Evolutionary conservation across 2,329 filamentous ascomycete species (phyloP), one percentile per base, ranked within the genome.

Genomic region (Curvularia sp.): DNA sequence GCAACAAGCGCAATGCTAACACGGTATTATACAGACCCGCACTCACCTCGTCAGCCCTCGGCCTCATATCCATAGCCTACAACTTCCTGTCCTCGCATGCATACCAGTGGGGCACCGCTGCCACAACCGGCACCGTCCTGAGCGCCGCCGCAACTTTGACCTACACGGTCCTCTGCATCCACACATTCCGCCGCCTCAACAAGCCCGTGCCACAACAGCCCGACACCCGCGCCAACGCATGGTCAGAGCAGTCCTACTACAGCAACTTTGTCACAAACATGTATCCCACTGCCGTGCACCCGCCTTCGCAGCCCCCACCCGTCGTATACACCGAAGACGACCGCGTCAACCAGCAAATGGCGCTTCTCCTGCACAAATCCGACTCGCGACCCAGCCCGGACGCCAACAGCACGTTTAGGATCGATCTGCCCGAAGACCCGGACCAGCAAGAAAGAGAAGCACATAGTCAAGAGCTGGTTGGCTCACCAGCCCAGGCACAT

Each of bases 261-360:
- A 67, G 69, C 32, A 81, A 82, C 66, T 81, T 78, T 65, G 68
- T 78, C 51, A 71, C 73, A 15, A 82, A 82, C 68, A 81, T 81
- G 79, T 81, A 80, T 56, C 80, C 80, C 0, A 70, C 74, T 8
- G 69, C 74, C 36, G 38, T 65, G 13, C 68, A 63, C 48, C 64
- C 69, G n/a, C 65, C 67, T 13, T 63, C 65, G 19, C 65, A 63
- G n/a, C 68, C 72, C 4, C 69, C 69, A 15, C 61, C 67, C 23
- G 32, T 64, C 3, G 53, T 68, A 0, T 63, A 81, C 53, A 76
- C 77, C 21, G 82, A 84, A 64, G 80, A 83, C 53, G 82, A 84
- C 49, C 73, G 78, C 58, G 80, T 82, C 56, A 79, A 80, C 28
- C 80, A 82, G 63, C 81, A 83, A 60, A 82, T 83, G 78, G 76